Evolutionary conservation across 345 rosid genomes (phyloP).

Genomic region (Gossypium raimondii): DNA sequence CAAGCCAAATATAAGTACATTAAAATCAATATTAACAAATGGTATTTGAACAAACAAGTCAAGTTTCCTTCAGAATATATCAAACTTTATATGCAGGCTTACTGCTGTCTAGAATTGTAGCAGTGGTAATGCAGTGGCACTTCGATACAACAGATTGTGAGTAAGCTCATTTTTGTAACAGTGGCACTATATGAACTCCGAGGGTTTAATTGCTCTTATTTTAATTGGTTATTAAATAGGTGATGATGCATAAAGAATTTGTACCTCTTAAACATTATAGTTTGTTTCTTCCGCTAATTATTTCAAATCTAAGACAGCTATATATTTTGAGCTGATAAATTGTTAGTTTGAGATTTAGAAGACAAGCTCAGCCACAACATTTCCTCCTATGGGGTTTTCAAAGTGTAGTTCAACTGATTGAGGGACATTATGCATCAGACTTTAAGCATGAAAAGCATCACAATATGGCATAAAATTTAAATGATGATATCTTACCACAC

Average conservation of each 20-base stretch:
- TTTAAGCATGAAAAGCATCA: background rate
- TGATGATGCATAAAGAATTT: background rate
- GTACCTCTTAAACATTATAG: background rate
- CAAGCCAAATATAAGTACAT: background rate
- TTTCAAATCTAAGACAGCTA: background rate
- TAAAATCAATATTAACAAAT: background rate
- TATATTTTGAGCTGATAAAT: background rate
- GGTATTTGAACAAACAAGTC: background rate
- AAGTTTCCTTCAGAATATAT: background rate
- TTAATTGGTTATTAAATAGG: background rate
- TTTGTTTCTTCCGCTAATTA: background rate
- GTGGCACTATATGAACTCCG: background rate
- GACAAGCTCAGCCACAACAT: background rate
- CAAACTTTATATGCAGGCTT: background rate
- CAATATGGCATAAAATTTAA: background rate
- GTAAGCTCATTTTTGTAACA: background rate
- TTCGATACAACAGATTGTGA: background rate
- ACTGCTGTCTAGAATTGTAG: background rate
- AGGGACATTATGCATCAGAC: background rate
- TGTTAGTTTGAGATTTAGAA: background rate
- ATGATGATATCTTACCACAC: slow-evolving; percentile 42
- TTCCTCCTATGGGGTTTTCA: background rate
- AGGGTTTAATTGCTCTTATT: slow-evolving; percentile 1
- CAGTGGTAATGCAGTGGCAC: background rate
- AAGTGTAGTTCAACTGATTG: background rate